A percentile compares a stretch with the other conserved stretches of the same genome.
These are phyloP conservation scores for Serendipita sp. DNA, from an alignment of 1,284 basidiomycete species.

Conservation along the genomic window DNA sequence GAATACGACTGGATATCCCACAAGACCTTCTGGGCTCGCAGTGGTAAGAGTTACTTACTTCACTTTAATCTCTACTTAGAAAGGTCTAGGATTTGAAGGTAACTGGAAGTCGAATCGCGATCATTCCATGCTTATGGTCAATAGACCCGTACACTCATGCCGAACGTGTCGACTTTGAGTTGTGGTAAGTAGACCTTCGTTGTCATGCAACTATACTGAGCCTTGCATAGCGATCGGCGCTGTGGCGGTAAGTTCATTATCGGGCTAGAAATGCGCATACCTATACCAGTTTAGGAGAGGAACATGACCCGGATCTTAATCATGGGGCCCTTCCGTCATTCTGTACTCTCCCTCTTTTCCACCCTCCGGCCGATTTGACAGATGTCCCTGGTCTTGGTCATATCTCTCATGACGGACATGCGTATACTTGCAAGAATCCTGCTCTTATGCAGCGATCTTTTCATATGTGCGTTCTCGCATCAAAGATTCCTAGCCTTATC, in stretches of 20 bases:
- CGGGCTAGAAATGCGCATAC: not conserved
- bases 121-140: not conserved
- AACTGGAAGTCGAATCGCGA: slow-evolving; percentile 10
- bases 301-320: slow-evolving; percentile 30
- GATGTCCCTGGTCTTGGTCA: slow-evolving; percentile 29
- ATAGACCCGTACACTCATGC: slow-evolving; percentile 44
- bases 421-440: slow-evolving; percentile 42
- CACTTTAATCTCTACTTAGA: not conserved
- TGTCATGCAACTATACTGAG: too few species aligned
- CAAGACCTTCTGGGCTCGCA: slow-evolving; percentile 39
- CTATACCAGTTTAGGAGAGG: slow-evolving; percentile 25
- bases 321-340: slow-evolving; percentile 35
- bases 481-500: not conserved
- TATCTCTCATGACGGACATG: slow-evolving; percentile 40
- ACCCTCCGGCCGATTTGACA: slow-evolving; percentile 26
- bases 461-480: not conserved
- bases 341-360: slow-evolving; percentile 41
- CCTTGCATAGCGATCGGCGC: slow-evolving; percentile 33
- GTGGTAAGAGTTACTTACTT: slow-evolving; percentile 24
- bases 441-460: slow-evolving; percentile 37
- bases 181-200: slow-evolving; percentile 29
- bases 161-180: slow-evolving; percentile 36
- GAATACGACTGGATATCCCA: slow-evolving; percentile 44
- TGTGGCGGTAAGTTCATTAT: slow-evolving; percentile 29
- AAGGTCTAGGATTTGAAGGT: not conserved